Conservation (phyloP, 73 alveolate genomes). For the Diophrys appendiculata region DNA sequence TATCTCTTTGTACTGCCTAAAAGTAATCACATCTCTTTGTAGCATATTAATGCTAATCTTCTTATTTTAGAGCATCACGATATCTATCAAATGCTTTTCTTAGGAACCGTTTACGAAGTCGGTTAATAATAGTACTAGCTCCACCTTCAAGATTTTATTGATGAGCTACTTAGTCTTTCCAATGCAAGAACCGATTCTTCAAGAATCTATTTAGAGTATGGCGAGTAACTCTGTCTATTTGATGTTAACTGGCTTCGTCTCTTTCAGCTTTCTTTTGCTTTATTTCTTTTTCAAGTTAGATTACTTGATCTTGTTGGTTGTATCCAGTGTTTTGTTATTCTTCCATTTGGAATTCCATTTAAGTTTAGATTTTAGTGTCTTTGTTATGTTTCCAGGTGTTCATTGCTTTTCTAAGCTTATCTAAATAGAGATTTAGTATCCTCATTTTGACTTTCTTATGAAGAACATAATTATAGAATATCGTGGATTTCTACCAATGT, state of each 20-base stretch:
- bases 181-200: slow-evolving; percentile 4
- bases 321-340: neutral
- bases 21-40: neutral
- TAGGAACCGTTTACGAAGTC: neutral
- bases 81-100: neutral
- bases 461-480: slow-evolving; percentile 4
- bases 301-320: neutral
- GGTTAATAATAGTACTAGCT: neutral
- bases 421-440: slow-evolving; percentile 21
- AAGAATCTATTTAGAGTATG: neutral
- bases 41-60: neutral
- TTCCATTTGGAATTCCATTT: neutral
- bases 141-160: neutral
- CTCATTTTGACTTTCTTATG: slow-evolving; percentile 16
- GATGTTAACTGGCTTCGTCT: neutral
- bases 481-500: slow-evolving; percentile 5
- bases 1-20: no score
- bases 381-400: slow-evolving; percentile 26
- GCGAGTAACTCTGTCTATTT: neutral
- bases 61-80: neutral
- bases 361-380: neutral
- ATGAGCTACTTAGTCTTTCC: neutral
- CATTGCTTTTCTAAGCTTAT: slow-evolving; percentile 26
- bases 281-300: neutral
- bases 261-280: neutral